Base-by-base conservation (phyloP, 768 basidiomycete species). In the Boletus vermiculosoides region DNA sequence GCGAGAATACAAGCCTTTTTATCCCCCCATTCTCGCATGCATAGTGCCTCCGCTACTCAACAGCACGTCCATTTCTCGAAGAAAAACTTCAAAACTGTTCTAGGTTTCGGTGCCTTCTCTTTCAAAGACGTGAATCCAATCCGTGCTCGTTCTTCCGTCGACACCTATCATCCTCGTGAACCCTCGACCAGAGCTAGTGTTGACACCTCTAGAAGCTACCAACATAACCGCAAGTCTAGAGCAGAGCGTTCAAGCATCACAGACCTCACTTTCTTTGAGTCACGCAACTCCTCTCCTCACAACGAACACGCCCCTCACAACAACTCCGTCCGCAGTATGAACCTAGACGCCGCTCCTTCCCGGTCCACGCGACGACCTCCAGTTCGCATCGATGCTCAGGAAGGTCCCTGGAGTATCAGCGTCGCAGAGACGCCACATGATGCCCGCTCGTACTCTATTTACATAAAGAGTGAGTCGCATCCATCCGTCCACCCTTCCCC, bases 381-480 rank as follows among this genome's bases (percentile, higher is more conserved):
- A 42, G 78, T 84, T 34, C 82, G 88, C 47, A 78, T 86, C 59
- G 88, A 92, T 70, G 78, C 78, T 42, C 84, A 90, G 72, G 89
- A 91, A 66, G 90, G 88, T 15, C 90, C 85, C 23, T 94, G 92
- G 92, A 85, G 84, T 66, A 84, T 94, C 69, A 90, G 88, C 70
- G 90, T 93, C 61, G 92, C 92, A 60, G 90, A 92, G 77, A 87
- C 84, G 51, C 88, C 88, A 23, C 82, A 90, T 70, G 86, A 89
- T 73, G 69, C 84, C 45, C 77, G 79, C 61, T 72, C 71, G 55
- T 94, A 87, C 77, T 87, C 83, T 69, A 81, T 94, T 68, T 94
- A 94, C 78, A 84, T 94, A 75, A 94, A 92, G 82, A 94, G 92
- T 93, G 73, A 79, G 90, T 64, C 56, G 52, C 47, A 59, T 62